Percentiles rank a stretch among this genome's conserved stretches.
Evolutionary conservation across 306 rosid genomes (phyloP).

Genomic region (Morella rubra): DNA sequence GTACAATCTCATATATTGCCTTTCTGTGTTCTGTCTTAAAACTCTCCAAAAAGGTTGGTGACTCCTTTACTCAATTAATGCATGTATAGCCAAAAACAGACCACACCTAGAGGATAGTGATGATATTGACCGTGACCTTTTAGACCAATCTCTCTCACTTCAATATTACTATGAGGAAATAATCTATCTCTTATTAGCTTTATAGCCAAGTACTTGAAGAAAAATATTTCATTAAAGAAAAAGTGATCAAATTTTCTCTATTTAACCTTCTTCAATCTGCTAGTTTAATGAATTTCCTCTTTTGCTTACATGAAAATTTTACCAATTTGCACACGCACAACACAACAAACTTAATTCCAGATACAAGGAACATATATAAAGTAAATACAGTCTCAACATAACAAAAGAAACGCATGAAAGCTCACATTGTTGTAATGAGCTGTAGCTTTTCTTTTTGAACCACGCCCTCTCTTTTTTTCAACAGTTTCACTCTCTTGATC

Average conservation of each 20-base stretch:
- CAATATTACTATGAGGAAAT: too few relatives aligned
- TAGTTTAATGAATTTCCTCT: neutral
- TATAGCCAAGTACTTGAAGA: neutral
- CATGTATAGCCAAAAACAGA: too few relatives aligned
- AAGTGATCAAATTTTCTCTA: neutral
- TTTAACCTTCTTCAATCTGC: neutral
- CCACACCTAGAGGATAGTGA: too few relatives aligned
- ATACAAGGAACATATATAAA: neutral
- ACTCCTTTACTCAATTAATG: neutral
- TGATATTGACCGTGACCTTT: too few relatives aligned
- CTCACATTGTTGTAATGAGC: slow-evolving; percentile 65
- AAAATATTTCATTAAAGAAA: neutral
- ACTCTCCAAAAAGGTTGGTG: neutral
- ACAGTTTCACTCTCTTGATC: slow-evolving; percentile 44
- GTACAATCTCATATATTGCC: neutral
- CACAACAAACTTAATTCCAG: neutral
- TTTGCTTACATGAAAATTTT: neutral
- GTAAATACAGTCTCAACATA: neutral
- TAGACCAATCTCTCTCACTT: too few relatives aligned
- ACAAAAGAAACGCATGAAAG: slow-evolving; percentile 1
- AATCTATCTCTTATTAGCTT: neutral
- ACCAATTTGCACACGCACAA: neutral
- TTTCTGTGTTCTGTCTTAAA: neutral
- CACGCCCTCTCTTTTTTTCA: slow-evolving; percentile 56
- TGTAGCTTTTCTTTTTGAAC: slow-evolving; percentile 69